Percentiles rank a stretch among this genome's conserved stretches.
Evolutionary conservation across 805 yeast species (phyloP).

Genomic region (Yamadazyma olivae): DNA sequence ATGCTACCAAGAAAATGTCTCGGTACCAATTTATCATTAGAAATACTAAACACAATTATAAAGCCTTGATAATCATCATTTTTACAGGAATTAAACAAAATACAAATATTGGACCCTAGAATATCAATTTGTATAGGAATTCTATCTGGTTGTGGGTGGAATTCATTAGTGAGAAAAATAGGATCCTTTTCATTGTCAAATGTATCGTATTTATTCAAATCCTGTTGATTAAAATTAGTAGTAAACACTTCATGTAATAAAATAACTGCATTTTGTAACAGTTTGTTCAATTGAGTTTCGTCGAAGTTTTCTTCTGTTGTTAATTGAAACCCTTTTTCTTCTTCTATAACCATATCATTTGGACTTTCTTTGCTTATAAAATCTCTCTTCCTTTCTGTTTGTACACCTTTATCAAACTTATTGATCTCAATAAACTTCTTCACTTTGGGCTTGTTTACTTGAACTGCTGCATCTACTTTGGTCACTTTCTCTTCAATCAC

Average conservation of each 20-base stretch:
- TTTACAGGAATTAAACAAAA: conserved; percentile 1
- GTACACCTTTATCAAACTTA: conserved; percentile 1
- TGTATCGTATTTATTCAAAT: conserved; percentile 1
- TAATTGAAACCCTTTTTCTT: conserved; percentile 6
- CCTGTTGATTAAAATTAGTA: not conserved
- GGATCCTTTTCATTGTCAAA: not conserved
- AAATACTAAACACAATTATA: conserved; percentile 33
- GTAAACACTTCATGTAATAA: conserved; percentile 18
- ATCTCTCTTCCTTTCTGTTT: not conserved
- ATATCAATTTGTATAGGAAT: conserved; percentile 4
- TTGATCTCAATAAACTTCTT: not conserved
- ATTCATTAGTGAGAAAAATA: not conserved
- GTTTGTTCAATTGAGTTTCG: conserved; percentile 17
- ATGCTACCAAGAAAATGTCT: conserved; percentile 33
- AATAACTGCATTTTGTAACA: conserved; percentile 21
- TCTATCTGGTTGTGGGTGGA: conserved; percentile 2
- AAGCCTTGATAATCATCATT: conserved; percentile 19
- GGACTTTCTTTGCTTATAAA: not conserved
- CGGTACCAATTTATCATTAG: conserved; percentile 16
- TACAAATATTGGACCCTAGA: not conserved
- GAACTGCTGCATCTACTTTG: conserved; percentile 1
- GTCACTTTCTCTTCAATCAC: not conserved
- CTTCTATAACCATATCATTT: not conserved
- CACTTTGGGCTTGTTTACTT: too few species aligned
- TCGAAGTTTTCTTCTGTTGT: too few species aligned